Base-by-base conservation (phyloP, 805 yeast species). In the Candida easanensis region DNA sequence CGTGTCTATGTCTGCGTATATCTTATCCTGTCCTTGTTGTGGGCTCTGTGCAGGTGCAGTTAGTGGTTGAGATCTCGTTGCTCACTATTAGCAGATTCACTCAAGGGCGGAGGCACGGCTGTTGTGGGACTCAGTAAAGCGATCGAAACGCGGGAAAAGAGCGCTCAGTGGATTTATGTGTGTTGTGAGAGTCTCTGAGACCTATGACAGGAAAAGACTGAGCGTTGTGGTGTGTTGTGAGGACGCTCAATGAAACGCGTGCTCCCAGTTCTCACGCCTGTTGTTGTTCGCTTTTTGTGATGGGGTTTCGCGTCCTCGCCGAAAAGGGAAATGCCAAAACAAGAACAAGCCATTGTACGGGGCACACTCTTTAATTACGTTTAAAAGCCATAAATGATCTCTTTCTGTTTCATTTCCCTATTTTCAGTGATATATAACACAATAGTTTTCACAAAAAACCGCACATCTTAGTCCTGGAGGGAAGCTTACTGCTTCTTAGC, bases 401-500 rank as follows among this genome's bases (percentile, higher is more conserved):
- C n/a, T n/a, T n/a, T n/a, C n/a, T n/a, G n/a, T n/a, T n/a, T n/a
- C n/a, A n/a, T n/a, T n/a, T n/a, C n/a, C n/a, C n/a, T 22, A 16
- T 26, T 10, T 5, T 15, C 10, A n/a, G 5, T 33, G 6, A 22
- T 15, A 20, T 19, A 18, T 20, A 20, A 13, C 16, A 13, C 14
- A 13, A 7, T 20, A 6, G 26, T 33, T 18, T 32, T n/a, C 18
- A n/a, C n/a, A n/a, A n/a, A n/a, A n/a, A n/a, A n/a, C n/a, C n/a
- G n/a, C n/a, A n/a, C n/a, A n/a, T n/a, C n/a, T n/a, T n/a, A n/a
- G n/a, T n/a, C n/a, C n/a, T n/a, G n/a, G n/a, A n/a, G n/a, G n/a
- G n/a, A n/a, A n/a, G n/a, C n/a, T 38, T 38, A 54, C 21, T 52
- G 49, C 42, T 49, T 35, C 51, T 55, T 51, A 38, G 46, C 71